Base-by-base conservation (phyloP, 257 asterid genomes). In the Lavandula angustifolia region DNA sequence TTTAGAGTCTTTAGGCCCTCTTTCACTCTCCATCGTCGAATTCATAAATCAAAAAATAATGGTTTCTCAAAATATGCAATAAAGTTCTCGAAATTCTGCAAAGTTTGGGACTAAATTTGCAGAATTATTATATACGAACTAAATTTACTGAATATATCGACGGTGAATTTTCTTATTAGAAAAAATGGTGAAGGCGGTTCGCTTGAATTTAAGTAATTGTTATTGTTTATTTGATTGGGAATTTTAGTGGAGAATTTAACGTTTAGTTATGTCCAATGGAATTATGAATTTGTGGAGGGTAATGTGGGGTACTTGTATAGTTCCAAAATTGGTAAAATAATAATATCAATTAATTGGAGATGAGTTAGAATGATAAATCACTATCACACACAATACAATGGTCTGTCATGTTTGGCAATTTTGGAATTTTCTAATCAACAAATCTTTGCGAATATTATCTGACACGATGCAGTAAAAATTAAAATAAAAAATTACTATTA, bases 381-480 rank as follows among this genome's bases (percentile, higher is more conserved):
- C 67, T 71, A 47, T 56, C 67, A 48, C 8, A 64, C 40, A 60
- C 64, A 46, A 52, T 42, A 43, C 54, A 42, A 52, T 53, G 51
- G 9, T 61, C 60, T 53, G 42, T 59, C 60, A 61, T 18, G 35
- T 46, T 53, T 17, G 65, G 55, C 54, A 55, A 62, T n/a, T 54
- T 71, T 71, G 70, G 70, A 71, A 54, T 54, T 71, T 63, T 54
- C 37, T 49, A 54, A 54, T 71, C 55, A 34, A 35, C 34, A 68
- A 71, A 70, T 70, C 63, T 62, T 70, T 44, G 31, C 43, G 69
- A 62, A 70, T 69, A 69, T 68, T 69, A 60, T 50, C 74, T 69
- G 68, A 60, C 68, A 60, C 4, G 16, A 27, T 38, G n/a, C n/a
- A 12, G 31, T 64, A 27, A 49, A 34, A 14, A 51, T 34, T 1